Conservation (phyloP, 2,329 filamentous ascomycete species). For the Lecanicillium sp. region DNA sequence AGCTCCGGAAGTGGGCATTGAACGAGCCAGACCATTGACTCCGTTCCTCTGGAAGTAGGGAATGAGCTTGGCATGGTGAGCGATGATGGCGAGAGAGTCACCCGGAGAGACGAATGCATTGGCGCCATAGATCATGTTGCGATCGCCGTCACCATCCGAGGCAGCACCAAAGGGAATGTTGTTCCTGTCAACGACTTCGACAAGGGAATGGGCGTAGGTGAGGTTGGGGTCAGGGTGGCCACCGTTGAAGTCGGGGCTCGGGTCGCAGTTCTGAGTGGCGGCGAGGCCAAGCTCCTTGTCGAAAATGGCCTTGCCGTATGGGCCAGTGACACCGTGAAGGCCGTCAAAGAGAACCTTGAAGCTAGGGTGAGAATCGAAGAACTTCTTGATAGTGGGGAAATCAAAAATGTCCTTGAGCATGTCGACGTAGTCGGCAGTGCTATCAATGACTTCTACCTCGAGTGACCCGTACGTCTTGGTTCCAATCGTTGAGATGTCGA, state of each 20-base stretch:
- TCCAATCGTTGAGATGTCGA: slow-evolving; percentile 79
- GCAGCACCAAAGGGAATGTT: slow-evolving; percentile 93
- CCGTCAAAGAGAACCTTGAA: slow-evolving; percentile 98
- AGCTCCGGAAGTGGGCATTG: slow-evolving; percentile 94
- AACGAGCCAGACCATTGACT: slow-evolving; percentile 88
- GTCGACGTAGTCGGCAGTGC: slow-evolving; percentile 79
- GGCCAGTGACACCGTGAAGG: slow-evolving; percentile 88
- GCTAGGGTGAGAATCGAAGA: slow-evolving; percentile 76
- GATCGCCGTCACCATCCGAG: slow-evolving; percentile 93
- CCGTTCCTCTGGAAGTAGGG: slow-evolving; percentile 98
- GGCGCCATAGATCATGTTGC: slow-evolving; percentile 99
- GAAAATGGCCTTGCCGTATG: slow-evolving; percentile 92
- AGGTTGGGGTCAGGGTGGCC: slow-evolving; percentile 98
- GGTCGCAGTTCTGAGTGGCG: slow-evolving; percentile 81
- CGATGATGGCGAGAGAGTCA: slow-evolving; percentile 95
- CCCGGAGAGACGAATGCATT: slow-evolving; percentile 94
- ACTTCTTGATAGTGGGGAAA: slow-evolving; percentile 90
- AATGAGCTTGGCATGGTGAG: slow-evolving; percentile 91
- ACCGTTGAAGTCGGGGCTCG: slow-evolving; percentile 90
- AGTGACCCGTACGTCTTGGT: slow-evolving; percentile 75
- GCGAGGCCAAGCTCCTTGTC: slow-evolving; percentile 84
- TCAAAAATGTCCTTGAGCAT: slow-evolving; percentile 99
- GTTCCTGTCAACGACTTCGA: slow-evolving; percentile 86
- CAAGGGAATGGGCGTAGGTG: slow-evolving; percentile 89
- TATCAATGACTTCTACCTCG: slow-evolving; percentile 93